A percentile compares a stretch with the other conserved stretches of the same genome.
Evolutionary conservation across 1,139 yeast species (phyloP).

Genomic region (Lipomyces yarrowii): DNA sequence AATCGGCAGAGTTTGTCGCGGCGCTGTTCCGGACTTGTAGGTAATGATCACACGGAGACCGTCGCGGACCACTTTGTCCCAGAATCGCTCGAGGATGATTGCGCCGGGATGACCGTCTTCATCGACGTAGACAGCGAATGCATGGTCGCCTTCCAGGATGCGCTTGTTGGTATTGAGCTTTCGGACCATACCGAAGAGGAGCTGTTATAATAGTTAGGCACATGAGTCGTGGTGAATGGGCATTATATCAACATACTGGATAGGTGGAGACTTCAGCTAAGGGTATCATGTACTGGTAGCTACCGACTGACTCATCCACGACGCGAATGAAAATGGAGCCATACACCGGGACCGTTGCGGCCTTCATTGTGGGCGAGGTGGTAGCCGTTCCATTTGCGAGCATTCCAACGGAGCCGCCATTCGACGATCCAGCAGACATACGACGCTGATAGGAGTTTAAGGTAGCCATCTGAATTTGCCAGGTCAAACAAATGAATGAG

Average conservation of each 20-base stretch:
- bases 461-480: slow-evolving; percentile 9
- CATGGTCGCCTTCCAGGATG: slow-evolving; percentile 32
- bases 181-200: slow-evolving; percentile 29
- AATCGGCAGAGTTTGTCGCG: slow-evolving; percentile 24
- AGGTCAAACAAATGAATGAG: not conserved
- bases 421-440: slow-evolving; percentile 18
- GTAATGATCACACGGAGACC: slow-evolving; percentile 30
- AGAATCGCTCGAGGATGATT: slow-evolving; percentile 33
- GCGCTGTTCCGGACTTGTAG: slow-evolving; percentile 21
- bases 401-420: slow-evolving; percentile 1
- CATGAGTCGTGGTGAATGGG: not conserved
- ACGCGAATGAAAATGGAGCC: slow-evolving; percentile 26
- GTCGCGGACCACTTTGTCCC: slow-evolving; percentile 34
- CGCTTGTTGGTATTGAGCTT: slow-evolving; percentile 31
- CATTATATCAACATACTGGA: slow-evolving; percentile 10
- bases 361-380: slow-evolving; percentile 16
- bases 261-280: slow-evolving; percentile 22
- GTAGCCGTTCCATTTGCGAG: slow-evolving; percentile 10
- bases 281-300: slow-evolving; percentile 27
- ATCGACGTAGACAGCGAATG: slow-evolving; percentile 33
- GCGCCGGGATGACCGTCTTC: slow-evolving; percentile 32
- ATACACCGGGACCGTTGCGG: slow-evolving; percentile 8
- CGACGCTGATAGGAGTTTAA: slow-evolving; percentile 22
- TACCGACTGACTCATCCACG: slow-evolving; percentile 11
- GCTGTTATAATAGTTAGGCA: slow-evolving; percentile 12